Evolutionary conservation across 768 basidiomycete genomes (phyloP).

Genomic region (Collybia sordida): DNA sequence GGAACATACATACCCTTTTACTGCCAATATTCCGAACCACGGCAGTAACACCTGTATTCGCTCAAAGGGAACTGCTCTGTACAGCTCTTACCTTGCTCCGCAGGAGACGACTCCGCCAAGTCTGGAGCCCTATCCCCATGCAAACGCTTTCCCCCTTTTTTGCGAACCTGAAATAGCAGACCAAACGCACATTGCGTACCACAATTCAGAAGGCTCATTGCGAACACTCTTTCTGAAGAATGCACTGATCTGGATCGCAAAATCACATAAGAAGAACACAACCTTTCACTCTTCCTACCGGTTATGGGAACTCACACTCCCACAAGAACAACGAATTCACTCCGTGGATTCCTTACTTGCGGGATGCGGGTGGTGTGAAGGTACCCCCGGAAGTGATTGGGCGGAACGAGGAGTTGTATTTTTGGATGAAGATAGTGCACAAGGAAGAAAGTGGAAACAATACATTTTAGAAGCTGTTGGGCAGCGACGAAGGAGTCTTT

Average conservation of each 20-base stretch:
- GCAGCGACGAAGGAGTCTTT: slow-evolving; percentile 2
- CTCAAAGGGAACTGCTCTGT: too few relatives aligned
- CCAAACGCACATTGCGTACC: too few relatives aligned
- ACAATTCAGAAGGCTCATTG: too few relatives aligned
- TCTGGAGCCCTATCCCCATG: too few relatives aligned
- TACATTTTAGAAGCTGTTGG: slow-evolving; percentile 9
- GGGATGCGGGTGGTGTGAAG: slow-evolving; percentile 43
- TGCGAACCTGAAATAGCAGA: too few relatives aligned
- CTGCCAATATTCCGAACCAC: too few relatives aligned
- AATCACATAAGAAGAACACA: slow-evolving; percentile 10
- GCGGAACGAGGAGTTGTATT: slow-evolving; percentile 35
- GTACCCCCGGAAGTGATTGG: slow-evolving; percentile 8
- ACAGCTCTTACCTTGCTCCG: too few relatives aligned
- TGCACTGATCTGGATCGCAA: slow-evolving; percentile 30
- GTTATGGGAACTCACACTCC: slow-evolving; percentile 30
- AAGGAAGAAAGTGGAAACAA: slow-evolving; percentile 10
- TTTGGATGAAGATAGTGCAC: slow-evolving; percentile 27
- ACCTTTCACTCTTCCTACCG: slow-evolving; percentile 19
- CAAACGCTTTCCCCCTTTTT: too few relatives aligned
- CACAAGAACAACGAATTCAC: slow-evolving; percentile 33
- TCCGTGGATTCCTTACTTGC: slow-evolving; percentile 44
- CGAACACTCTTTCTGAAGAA: slow-evolving; percentile 9
- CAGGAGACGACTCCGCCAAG: too few relatives aligned
- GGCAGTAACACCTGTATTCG: too few relatives aligned
- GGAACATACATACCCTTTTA: too few relatives aligned